phyloP scores from a whole-genome alignment of 2,329 filamentous ascomycete genomes.

The Neopestalotiopsis rosae region DNA sequence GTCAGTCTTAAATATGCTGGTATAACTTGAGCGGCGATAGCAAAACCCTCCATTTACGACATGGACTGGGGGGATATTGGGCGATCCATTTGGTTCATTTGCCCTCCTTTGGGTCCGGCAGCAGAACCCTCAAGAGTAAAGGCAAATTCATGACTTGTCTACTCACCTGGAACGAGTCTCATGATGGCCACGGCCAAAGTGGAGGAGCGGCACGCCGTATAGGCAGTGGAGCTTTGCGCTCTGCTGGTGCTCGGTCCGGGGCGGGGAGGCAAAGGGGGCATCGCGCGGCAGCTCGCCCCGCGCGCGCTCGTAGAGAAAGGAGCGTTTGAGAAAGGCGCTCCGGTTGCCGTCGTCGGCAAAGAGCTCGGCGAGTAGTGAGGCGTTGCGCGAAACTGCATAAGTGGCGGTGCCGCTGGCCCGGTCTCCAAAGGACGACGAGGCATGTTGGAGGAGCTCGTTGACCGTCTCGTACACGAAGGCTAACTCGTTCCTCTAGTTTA shows the following conservation, averaged over 20 bases:
- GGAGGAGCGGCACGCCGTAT: constrained; percentile 65
- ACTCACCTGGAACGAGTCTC: constrained; percentile 34
- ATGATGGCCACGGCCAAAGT: constrained; percentile 33
- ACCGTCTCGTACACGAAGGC: constrained; percentile 54
- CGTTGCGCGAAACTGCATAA: constrained; percentile 52
- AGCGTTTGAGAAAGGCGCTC: constrained; percentile 67
- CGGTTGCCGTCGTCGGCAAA: constrained; percentile 56
- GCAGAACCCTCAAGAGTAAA: not conserved
- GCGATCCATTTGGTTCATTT: not conserved
- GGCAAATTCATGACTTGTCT: constrained; percentile 31
- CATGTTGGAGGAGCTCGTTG: constrained; percentile 50
- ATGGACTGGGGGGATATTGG: not conserved
- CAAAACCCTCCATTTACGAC: not conserved
- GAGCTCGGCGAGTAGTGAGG: constrained; percentile 47
- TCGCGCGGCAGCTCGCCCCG: constrained; percentile 40
- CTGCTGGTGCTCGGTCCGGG: constrained; percentile 58
- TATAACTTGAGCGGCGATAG: not conserved
- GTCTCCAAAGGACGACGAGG: constrained; percentile 42
- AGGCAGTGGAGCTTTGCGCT: constrained; percentile 75
- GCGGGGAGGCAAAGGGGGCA: constrained; percentile 33
- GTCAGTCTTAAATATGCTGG: not conserved
- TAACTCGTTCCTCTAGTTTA: constrained; percentile 46
- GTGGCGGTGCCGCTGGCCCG: constrained; percentile 38
- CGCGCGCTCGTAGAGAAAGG: constrained; percentile 66
- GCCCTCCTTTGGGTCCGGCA: not conserved